Base-by-base conservation (phyloP, 306 rosid genomes). In the Malus fusca region DNA sequence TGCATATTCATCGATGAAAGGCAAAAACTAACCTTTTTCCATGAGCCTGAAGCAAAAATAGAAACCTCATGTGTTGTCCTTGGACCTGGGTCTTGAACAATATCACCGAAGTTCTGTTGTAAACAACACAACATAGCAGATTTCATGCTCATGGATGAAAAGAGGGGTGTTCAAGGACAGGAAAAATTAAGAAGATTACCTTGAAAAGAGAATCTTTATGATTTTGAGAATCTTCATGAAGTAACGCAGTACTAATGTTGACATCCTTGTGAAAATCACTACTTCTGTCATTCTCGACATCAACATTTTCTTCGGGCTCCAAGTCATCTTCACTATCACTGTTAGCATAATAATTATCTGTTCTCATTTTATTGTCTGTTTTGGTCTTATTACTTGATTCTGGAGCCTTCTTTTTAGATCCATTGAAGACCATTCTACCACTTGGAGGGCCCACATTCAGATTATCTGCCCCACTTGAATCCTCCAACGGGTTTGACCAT, bases 351-450 rank as follows among this genome's bases (percentile, higher is more conserved):
- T 77, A 80, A 19, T 77, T 82, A 80, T 90, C 91, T 12, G 82
- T 69, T 74, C 82, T 88, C 33, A 56, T 77, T 83, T 81, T 84
- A 9, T 80, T 53, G 61, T 88, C 90, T 15, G 82, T 66, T 82
- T 83, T 81, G 28, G 74, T 78, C 84, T 77, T 87, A 51, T 84
- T 83, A 73, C 79, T 75, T 33, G 87, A 76, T 77, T 78, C 88
- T 72, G 83, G 75, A 72, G 82, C 81, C 44, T 79, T 84, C 43
- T 80, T 83, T 73, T 85, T 89, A 69, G 88, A 76, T 55, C 82
- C 75, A 73, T 88, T 96, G 78, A 92, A 95, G 74, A 88, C 89
- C 82, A 89, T 92, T 87, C 97, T 85, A 68, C 99, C 99, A 82
- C 92, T 85, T 8, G 75, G 30, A 64, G 80, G 73, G 68, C 68